Base-by-base conservation (phyloP, 768 basidiomycete genomes). In the Russula brevipes region DNA sequence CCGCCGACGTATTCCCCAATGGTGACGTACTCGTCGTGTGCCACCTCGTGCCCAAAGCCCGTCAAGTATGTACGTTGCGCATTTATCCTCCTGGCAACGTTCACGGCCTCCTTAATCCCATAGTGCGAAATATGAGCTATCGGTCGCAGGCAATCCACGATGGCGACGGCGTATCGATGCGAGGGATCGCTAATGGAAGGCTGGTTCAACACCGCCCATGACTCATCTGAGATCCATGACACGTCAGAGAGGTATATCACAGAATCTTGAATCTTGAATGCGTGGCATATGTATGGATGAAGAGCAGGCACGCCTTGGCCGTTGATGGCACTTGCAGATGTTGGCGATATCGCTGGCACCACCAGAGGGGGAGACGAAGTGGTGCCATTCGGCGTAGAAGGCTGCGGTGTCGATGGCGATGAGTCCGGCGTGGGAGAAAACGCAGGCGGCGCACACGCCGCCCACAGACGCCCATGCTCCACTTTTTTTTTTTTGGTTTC, bases 211-310 rank as follows among this genome's bases (percentile, higher is more conserved):
- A 84, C 68, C 19, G 73, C 69, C 89, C 89, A 91, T 45, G 85
- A 81, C 41, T 82, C 79, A 8, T 88, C 83, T 2, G 94, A 92
- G 59, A 96, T 89, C 68, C 82, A 75, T 9, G 88, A 91, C 46
- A 87, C 89, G 72, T 97, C 94, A 33, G 88, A 87, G 63, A 96
- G 79, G 75, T 95, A 95, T 14, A 85, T 77, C 51, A 95, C 74
- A 36, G 80, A 74, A 41, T 86, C 76, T 68, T 86, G 81, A 51
- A 90, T 77, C 69, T 82, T 79, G 76, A 91, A 91, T 35, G 86
- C 89, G 69, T 86, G 80, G 69, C 82, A 86, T 54, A 83, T 69
- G 70, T 85, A 88, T 2, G 87, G 87, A n/a, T 75, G 74, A 17
- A 84, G 77, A 33, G 71, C 66, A 38, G 75, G 73, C 53, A 57